A percentile compares a stretch with the other conserved stretches of the same genome.
Evolutionary conservation across 2,329 filamentous ascomycete genomes (phyloP).

Genomic region (Aspergillus sp.): DNA sequence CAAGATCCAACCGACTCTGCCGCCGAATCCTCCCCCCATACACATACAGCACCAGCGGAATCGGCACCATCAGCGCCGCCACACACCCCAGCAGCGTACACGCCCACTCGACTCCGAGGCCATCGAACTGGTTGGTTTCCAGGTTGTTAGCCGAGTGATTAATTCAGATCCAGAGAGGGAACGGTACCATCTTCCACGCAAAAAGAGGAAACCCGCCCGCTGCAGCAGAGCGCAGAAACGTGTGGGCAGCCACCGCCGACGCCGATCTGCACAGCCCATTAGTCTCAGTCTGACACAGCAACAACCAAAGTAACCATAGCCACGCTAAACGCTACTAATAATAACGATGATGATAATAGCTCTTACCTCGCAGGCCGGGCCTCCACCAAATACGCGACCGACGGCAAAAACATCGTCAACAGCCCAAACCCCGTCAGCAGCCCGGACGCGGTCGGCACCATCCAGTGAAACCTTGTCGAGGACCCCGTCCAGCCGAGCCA

Average conservation of each 20-base stretch:
- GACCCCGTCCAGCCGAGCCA: constrained; percentile 45
- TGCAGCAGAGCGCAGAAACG: constrained; percentile 45
- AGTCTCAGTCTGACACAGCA: not conserved
- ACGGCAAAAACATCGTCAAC: constrained; percentile 49
- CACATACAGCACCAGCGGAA: constrained; percentile 23
- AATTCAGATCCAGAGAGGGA: no score
- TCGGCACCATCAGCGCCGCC: constrained; percentile 25
- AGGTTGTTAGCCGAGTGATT: no score
- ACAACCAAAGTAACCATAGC: not conserved
- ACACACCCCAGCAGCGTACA: constrained; percentile 32
- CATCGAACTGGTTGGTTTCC: constrained; percentile 32
- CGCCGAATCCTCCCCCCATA: constrained; percentile 11
- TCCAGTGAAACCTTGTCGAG: constrained; percentile 36
- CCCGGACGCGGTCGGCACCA: constrained; percentile 40
- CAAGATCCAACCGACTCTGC: constrained; percentile 4
- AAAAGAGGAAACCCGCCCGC: constrained; percentile 38
- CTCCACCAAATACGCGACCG: constrained; percentile 46
- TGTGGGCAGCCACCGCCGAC: constrained; percentile 51
- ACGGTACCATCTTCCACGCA: constrained; percentile 16
- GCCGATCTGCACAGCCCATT: constrained; percentile 39
- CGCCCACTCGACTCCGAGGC: constrained; percentile 30
- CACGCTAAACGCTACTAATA: not conserved
- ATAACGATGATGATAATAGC: no score
- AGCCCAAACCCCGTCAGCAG: constrained; percentile 49
- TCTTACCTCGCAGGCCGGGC: constrained; percentile 12